A percentile compares a stretch with the other conserved stretches of the same genome.
These are phyloP conservation scores for Chrysanthemum makinoi DNA, from an alignment of 129 eudicot species.

Conservation along the genomic window DNA sequence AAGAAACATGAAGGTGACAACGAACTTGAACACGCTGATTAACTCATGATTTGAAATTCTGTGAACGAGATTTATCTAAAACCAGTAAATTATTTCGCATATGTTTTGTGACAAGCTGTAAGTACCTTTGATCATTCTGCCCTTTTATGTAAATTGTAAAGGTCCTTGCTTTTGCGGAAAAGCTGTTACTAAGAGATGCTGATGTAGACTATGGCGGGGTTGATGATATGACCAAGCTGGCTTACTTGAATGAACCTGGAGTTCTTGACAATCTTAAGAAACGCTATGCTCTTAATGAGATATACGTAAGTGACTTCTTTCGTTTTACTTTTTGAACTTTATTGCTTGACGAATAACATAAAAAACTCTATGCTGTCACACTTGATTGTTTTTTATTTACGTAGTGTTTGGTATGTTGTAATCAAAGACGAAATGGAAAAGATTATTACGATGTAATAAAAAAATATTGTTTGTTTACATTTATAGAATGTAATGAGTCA, in stretches of 20 bases:
- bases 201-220: constrained; percentile 98
- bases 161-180: constrained; percentile 62
- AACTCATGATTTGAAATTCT: not conserved
- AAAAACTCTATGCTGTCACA: not conserved
- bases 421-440: too few relatives aligned
- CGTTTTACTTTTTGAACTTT: not conserved
- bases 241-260: constrained; percentile 97
- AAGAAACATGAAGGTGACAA: constrained; percentile 12
- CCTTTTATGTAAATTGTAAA: constrained; percentile 23
- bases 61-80: constrained; percentile 15
- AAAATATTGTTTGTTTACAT: too few relatives aligned
- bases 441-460: too few relatives aligned
- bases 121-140: constrained; percentile 6
- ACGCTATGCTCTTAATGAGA: constrained; percentile 86
- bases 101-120: constrained; percentile 3
- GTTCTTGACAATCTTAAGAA: constrained; percentile 93
- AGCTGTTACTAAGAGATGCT: constrained; percentile 71
- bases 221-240: constrained; percentile 97
- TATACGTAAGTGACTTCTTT: constrained; percentile 61
- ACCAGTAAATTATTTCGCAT: not conserved
- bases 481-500: too few relatives aligned
- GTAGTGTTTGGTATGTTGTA: too few relatives aligned
- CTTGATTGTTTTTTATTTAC: not conserved
- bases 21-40: constrained; percentile 7
- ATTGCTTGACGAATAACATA: not conserved